Conservation (phyloP, 2,329 filamentous ascomycete species). For the Colletotrichum gloeosporioides region DNA sequence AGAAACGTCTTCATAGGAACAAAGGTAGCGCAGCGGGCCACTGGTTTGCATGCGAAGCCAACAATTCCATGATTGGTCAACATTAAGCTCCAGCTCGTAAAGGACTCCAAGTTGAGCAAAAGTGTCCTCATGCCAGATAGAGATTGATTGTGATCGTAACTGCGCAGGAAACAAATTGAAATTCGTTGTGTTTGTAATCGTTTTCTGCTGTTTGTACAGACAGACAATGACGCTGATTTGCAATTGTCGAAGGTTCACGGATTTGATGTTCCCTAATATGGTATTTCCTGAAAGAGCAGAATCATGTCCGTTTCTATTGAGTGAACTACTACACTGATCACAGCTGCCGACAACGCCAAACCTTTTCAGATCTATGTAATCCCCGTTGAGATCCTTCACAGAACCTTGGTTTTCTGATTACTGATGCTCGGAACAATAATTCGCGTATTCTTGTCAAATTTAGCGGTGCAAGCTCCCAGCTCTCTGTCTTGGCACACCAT, state of each 20-base stretch:
- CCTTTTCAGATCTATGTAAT: rapidly evolving
- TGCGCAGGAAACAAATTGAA: neutral
- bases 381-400: rapidly evolving
- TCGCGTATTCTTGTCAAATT: no score
- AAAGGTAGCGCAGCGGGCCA: no score
- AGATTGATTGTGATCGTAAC: rapidly evolving
- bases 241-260: neutral
- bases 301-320: neutral
- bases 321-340: neutral
- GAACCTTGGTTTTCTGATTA: rapidly evolving
- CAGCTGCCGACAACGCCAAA: neutral
- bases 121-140: rapidly evolving
- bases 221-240: neutral
- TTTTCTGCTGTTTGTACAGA: neutral
- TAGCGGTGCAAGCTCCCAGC: conserved; percentile 24
- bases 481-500: conserved; percentile 26
- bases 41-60: neutral
- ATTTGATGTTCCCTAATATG: neutral
- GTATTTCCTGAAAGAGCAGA: neutral
- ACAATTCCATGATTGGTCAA: rapidly evolving
- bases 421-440: no score
- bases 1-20: neutral
- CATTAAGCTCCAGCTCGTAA: rapidly evolving
- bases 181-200: neutral
- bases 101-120: rapidly evolving